phyloP scores from a whole-genome alignment of 306 rosid genomes.

The Rubus parviflorus region DNA sequence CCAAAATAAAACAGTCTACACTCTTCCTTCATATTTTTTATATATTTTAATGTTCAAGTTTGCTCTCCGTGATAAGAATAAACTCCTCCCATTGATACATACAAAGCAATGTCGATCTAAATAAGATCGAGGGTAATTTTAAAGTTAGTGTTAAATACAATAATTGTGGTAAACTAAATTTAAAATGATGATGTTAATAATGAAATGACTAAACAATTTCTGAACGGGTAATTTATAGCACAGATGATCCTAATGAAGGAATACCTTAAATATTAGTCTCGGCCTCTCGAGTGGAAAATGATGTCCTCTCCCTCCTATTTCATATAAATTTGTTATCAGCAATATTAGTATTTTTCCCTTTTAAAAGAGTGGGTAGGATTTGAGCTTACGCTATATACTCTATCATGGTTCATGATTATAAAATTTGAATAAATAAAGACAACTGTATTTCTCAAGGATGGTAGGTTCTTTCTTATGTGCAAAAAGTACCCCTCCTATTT shows the following conservation, averaged over 20 bases:
- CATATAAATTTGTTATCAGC: neutral
- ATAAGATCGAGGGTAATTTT: neutral
- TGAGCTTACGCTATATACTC: conserved; percentile 6
- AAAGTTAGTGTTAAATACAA: neutral
- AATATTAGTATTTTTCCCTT: neutral
- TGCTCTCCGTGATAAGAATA: neutral
- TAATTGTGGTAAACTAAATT: neutral
- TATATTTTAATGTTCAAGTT: neutral
- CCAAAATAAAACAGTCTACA: no score
- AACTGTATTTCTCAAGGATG: conserved; percentile 14
- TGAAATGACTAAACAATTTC: neutral
- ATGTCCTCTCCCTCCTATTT: neutral
- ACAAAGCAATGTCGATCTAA: neutral
- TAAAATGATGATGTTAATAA: neutral
- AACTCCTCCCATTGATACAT: neutral
- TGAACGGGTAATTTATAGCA: neutral
- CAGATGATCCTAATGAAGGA: neutral
- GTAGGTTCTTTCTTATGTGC: conserved; percentile 7
- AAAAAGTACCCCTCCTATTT: neutral
- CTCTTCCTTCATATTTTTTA: neutral
- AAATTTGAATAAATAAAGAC: conserved; percentile 1
- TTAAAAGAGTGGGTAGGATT: conserved; percentile 1
- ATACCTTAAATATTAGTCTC: neutral
- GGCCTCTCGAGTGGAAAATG: neutral
- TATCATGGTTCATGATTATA: conserved; percentile 7